Base-by-base conservation (phyloP, 495 filamentous ascomycete genomes). In the Daldinia decipiens region DNA sequence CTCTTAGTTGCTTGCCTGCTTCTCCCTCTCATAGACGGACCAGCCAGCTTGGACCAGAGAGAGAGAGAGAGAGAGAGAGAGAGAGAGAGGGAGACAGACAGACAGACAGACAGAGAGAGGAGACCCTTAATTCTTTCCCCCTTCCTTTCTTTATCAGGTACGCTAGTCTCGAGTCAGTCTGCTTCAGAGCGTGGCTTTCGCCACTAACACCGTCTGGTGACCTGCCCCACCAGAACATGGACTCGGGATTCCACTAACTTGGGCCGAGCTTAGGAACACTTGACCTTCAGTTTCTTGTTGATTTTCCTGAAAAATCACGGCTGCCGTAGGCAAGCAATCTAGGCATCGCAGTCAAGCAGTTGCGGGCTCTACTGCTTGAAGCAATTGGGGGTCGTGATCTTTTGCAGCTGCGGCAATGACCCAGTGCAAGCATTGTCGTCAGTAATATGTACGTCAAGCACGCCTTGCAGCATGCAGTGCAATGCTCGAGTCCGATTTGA, bases 151-250 rank as follows among this genome's bases (percentile, higher is more conserved):
- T 40, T 39, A 55, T 26, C 59, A 70, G 62, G 62, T 73, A 70
- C 67, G 67, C 71, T 73, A 73, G 71, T 70, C 67, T 73, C 67
- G 71, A 73, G 71, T 73, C 71, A 73, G 71, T 66, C 58, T 58
- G 62, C 66, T 69, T 61, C 61, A 72, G 59, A 65, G 70, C 68
- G 75, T 74, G 72, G 75, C 73, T 75, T 77, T 77, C 57, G 75
- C 75, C 75, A 77, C 75, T 77, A 77, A 77, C 70, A 77, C 75
- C 73, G 70, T 77, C 75, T 72, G 75, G 73, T 77, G 75, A 77
- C 75, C 73, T 64, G 75, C 75, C 75, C 75, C 75, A 77, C 75
- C 62, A 76, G 51, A 62, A 77, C 73, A 56, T 70, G 73, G 70
- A 72, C 59, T 69, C 70, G 68, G 75, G 54, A 73, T 69, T 70